phyloP scores from a whole-genome alignment of 306 rosid species.

The Nissolia schottii region DNA sequence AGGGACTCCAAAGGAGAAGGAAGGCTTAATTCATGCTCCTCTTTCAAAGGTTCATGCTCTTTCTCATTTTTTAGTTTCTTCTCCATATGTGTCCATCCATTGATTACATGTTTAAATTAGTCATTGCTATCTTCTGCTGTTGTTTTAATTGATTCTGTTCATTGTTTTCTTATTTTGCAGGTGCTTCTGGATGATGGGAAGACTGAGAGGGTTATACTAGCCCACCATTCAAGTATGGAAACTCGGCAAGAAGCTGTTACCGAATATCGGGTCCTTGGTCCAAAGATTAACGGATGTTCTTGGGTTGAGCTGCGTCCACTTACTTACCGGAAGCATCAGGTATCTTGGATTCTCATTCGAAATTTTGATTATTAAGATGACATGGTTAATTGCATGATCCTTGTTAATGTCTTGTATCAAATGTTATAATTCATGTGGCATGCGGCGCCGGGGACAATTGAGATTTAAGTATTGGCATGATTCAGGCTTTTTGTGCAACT shows the following conservation, averaged over 20 bases:
- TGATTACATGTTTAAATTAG: slow-evolving; percentile 9
- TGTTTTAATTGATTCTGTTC: slow-evolving; percentile 13
- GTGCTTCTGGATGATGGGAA: slow-evolving; percentile 91
- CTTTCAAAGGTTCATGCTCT: slow-evolving; percentile 69
- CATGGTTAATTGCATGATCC: background rate
- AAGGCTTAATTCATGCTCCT: slow-evolving; percentile 79
- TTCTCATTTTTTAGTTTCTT: slow-evolving; percentile 14
- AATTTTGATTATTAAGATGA: background rate
- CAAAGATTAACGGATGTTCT: slow-evolving; percentile 88
- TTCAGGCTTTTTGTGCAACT: background rate
- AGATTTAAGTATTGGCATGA: background rate
- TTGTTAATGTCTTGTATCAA: background rate
- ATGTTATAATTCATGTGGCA: background rate
- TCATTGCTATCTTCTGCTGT: slow-evolving; percentile 6
- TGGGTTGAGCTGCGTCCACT: slow-evolving; percentile 88
- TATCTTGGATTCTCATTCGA: slow-evolving; percentile 16
- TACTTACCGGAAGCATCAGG: slow-evolving; percentile 93
- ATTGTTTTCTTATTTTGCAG: slow-evolving; percentile 34
- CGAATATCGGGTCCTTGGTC: slow-evolving; percentile 89
- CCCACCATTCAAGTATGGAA: slow-evolving; percentile 66
- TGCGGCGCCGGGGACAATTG: background rate
- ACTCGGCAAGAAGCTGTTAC: slow-evolving; percentile 86
- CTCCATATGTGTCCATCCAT: background rate
- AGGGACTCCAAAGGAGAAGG: slow-evolving; percentile 80
- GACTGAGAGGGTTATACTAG: slow-evolving; percentile 86